A percentile compares a stretch with the other conserved stretches of the same genome.
phyloP scores from a whole-genome alignment of 768 basidiomycete species.

The Fibroporia radiculosa region DNA sequence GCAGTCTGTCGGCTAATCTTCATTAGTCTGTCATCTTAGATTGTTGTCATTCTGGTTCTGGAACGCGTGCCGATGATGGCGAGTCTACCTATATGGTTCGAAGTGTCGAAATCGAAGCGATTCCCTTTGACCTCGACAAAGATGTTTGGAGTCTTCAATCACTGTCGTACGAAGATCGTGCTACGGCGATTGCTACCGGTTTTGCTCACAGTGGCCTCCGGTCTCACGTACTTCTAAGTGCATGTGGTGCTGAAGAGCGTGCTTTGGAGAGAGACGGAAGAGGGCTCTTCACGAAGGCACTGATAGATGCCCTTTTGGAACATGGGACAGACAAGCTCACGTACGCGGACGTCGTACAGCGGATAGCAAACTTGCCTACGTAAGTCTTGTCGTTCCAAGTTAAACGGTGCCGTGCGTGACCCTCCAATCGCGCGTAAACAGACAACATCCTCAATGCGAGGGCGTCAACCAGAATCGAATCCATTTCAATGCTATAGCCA shows the following conservation, averaged over 20 bases:
- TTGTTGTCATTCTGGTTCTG: slow-evolving; percentile 36
- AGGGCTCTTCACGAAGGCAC: slow-evolving; percentile 21
- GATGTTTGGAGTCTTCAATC: too few relatives aligned
- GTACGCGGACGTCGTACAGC: slow-evolving; percentile 18
- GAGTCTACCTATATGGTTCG: background rate
- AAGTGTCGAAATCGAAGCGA: background rate
- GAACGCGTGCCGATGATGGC: slow-evolving; percentile 21
- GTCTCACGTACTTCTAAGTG: slow-evolving; percentile 16
- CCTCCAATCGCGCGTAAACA: slow-evolving; percentile 2
- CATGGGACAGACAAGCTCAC: slow-evolving; percentile 10
- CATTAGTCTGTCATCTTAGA: slow-evolving; percentile 39
- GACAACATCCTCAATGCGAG: slow-evolving; percentile 24
- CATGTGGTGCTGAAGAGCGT: slow-evolving; percentile 8
- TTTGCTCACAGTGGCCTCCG: slow-evolving; percentile 5
- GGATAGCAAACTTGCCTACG: slow-evolving; percentile 9
- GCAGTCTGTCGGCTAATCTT: background rate
- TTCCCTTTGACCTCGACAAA: background rate
- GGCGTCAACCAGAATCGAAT: slow-evolving; percentile 18
- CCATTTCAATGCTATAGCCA: slow-evolving; percentile 17
- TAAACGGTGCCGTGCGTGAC: too few relatives aligned
- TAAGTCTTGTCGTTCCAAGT: background rate
- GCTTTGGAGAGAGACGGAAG: slow-evolving; percentile 15
- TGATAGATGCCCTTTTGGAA: slow-evolving; percentile 8
- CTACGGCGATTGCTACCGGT: background rate
- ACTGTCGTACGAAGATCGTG: background rate